These are phyloP conservation scores for Colletotrichum cuscutae DNA, from an alignment of 2,329 filamentous ascomycete genomes.

Conservation along the genomic window DNA sequence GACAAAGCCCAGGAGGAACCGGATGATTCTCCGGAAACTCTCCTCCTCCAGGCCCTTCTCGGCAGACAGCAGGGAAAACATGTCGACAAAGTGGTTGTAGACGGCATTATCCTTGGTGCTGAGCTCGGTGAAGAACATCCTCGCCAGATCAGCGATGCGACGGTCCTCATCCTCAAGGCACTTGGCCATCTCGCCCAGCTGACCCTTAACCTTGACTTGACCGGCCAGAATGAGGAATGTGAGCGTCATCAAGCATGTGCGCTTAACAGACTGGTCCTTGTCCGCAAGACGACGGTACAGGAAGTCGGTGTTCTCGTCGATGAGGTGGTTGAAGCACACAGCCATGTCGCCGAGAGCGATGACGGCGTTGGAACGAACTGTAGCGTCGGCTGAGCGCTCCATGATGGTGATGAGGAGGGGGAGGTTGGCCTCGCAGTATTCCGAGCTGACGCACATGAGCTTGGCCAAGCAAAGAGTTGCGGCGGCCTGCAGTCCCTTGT, in stretches of 20 bases:
- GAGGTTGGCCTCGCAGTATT: slow-evolving; percentile 95
- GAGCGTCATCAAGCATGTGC: slow-evolving; percentile 97
- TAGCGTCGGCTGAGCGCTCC: slow-evolving; percentile 91
- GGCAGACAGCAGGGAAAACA: slow-evolving; percentile 93
- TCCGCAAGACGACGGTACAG: slow-evolving; percentile 94
- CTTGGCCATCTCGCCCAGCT: slow-evolving; percentile 98
- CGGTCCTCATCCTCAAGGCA: slow-evolving; percentile 97
- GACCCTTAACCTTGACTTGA: slow-evolving; percentile 99
- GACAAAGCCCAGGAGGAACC: slow-evolving; percentile 94
- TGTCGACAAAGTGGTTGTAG: slow-evolving; percentile 99
- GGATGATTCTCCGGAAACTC: slow-evolving; percentile 85
- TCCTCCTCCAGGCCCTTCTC: slow-evolving; percentile 86
- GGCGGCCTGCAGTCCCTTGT: slow-evolving; percentile 90
- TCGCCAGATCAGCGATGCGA: slow-evolving; percentile 89
- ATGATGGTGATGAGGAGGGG: slow-evolving; percentile 97
- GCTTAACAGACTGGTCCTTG: slow-evolving; percentile 87
- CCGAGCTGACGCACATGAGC: slow-evolving; percentile 96
- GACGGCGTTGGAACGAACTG: slow-evolving; percentile 94
- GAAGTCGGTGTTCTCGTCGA: slow-evolving; percentile 99
- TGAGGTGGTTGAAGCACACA: slow-evolving; percentile 98
- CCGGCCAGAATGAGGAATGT: slow-evolving; percentile 97
- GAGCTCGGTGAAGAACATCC: slow-evolving; percentile 99
- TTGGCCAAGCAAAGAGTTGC: slow-evolving; percentile 96
- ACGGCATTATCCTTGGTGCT: slow-evolving; percentile 98
- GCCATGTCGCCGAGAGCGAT: slow-evolving; percentile 99